Percentiles rank a stretch among this genome's conserved stretches.
phyloP scores from a whole-genome alignment of 106 monocot species.

The Phalaenopsis aphrodite region DNA sequence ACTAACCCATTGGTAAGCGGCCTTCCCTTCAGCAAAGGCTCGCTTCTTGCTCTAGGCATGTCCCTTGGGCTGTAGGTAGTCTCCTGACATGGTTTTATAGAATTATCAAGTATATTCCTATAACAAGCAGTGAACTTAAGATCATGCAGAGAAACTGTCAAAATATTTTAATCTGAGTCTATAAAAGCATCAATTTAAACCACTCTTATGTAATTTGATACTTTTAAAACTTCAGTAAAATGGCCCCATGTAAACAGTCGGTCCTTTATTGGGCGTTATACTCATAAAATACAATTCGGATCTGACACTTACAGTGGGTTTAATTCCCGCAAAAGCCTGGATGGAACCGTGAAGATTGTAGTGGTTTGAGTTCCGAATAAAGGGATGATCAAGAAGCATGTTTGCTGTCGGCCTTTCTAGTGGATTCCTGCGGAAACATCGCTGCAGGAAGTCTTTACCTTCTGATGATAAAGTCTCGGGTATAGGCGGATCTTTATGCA shows the following conservation, averaged over 20 bases:
- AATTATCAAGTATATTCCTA: background rate
- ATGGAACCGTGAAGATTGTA: conserved; percentile 44
- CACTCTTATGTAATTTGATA: too few relatives aligned
- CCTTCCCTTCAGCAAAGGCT: conserved; percentile 23
- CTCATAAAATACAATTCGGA: background rate
- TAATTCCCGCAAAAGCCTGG: conserved; percentile 49
- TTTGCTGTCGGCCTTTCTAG: conserved; percentile 71
- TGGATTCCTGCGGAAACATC: conserved; percentile 77
- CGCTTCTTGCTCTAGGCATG: conserved; percentile 12
- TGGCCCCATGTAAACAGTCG: too few relatives aligned
- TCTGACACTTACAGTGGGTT: conserved; percentile 26
- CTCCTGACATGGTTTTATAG: conserved; percentile 26
- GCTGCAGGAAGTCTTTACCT: conserved; percentile 66
- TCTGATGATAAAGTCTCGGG: conserved; percentile 72
- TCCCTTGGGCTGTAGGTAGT: conserved; percentile 24
- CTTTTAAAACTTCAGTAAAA: too few relatives aligned
- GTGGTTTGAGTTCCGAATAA: conserved; percentile 45
- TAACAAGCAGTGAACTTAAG: background rate
- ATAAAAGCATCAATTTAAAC: too few relatives aligned
- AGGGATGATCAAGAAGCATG: conserved; percentile 66
- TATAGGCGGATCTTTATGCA: conserved; percentile 60
- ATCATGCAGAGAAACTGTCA: too few relatives aligned
- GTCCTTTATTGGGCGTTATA: too few relatives aligned
- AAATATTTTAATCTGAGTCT: too few relatives aligned
- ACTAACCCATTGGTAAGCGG: conserved; percentile 26